phyloP scores from a whole-genome alignment of 2,329 filamentous ascomycete species.

The Magnaporthales sp. region DNA sequence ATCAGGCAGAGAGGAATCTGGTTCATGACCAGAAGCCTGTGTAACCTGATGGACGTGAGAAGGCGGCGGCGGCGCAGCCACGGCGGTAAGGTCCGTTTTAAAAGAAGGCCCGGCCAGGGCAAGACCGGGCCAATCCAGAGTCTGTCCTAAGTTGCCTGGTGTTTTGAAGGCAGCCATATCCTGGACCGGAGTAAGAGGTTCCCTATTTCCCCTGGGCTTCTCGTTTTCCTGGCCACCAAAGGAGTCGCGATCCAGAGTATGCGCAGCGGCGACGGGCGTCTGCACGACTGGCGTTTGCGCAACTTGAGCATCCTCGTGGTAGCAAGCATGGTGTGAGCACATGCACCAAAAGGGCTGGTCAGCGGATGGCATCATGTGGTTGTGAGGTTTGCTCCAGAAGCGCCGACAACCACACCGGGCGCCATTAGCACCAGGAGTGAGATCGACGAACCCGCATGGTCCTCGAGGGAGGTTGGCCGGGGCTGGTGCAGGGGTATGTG shows the following conservation, averaged over 20 bases:
- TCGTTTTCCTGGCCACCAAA: conserved; percentile 41
- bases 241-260: not conserved
- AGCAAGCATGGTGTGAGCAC: conserved; percentile 56
- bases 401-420: conserved; percentile 51
- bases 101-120: conserved; percentile 26
- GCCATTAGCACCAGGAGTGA: conserved; percentile 41
- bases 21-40: conserved; percentile 5
- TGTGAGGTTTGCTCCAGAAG: conserved; percentile 42
- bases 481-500: not conserved
- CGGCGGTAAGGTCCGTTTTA: conserved; percentile 16
- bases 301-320: conserved; percentile 40
- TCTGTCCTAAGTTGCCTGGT: conserved; percentile 24
- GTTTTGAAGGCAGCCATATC: conserved; percentile 33
- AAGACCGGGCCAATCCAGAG: conserved; percentile 24
- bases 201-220: conserved; percentile 34
- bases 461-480: conserved; percentile 35
- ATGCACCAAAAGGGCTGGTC: conserved; percentile 47
- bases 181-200: conserved; percentile 42
- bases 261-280: conserved; percentile 16
- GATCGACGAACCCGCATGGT: conserved; percentile 49
- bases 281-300: conserved; percentile 13
- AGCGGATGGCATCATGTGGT: conserved; percentile 14
- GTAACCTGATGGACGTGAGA: conserved; percentile 8
- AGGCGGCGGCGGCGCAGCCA: not conserved
- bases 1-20: conserved; percentile 42